Conservation (phyloP, 176 grass and related monocot genomes). For the Sorghum bicolor region Sorghum_bicolor_NCBIv3 NC_012872.2:10722001-10722500, state of each 20-base stretch:
- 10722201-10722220: not conserved
- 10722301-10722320: slow-evolving; percentile 54
- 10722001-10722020: slow-evolving; percentile 20
- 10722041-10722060: slow-evolving; percentile 34
- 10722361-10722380: not conserved
- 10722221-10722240: not conserved
- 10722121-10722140: not conserved
- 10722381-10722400: slow-evolving; percentile 26
- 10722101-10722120: not conserved
- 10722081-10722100: not conserved
- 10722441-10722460: not conserved
- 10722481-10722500: not conserved
- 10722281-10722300: not conserved
- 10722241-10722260: too few species aligned
- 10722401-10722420: slow-evolving; percentile 62
- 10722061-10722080: slow-evolving; percentile 48
- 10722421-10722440: not conserved
- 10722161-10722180: not conserved
- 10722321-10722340: slow-evolving; percentile 21
- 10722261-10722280: not conserved
- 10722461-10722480: slow-evolving; percentile 14
- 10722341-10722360: slow-evolving; percentile 24
- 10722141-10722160: not conserved
- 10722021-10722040: slow-evolving; percentile 47
- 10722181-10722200: slow-evolving; percentile 27